Conservation (phyloP, 768 basidiomycete genomes). For the Cyclocybe aegerita region DNA sequence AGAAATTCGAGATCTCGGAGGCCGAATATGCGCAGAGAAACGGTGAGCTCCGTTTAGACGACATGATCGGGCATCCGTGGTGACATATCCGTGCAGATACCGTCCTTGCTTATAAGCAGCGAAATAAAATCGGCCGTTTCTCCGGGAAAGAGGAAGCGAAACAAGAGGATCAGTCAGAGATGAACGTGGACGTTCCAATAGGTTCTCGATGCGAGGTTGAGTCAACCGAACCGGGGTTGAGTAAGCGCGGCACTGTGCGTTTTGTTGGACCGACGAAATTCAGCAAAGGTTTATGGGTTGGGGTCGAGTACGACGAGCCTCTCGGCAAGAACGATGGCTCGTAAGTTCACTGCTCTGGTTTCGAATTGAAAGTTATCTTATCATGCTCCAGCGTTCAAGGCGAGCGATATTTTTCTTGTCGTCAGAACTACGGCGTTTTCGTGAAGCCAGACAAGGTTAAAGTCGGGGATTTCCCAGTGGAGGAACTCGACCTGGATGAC, state of each 20-base stretch:
- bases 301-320: slow-evolving; percentile 94
- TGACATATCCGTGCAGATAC: slow-evolving; percentile 54
- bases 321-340: slow-evolving; percentile 94
- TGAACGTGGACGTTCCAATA: slow-evolving; percentile 50
- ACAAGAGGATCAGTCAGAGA: slow-evolving; percentile 18
- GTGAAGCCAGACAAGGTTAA: slow-evolving; percentile 80
- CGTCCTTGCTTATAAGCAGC: slow-evolving; percentile 86
- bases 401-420: slow-evolving; percentile 81
- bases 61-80: background rate
- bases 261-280: slow-evolving; percentile 84
- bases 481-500: slow-evolving; percentile 71
- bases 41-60: slow-evolving; percentile 47
- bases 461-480: slow-evolving; percentile 85
- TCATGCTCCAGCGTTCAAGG: slow-evolving; percentile 67
- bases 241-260: slow-evolving; percentile 81
- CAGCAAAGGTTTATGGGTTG: slow-evolving; percentile 79
- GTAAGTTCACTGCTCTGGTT: slow-evolving; percentile 48
- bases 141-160: slow-evolving; percentile 47
- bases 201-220: slow-evolving; percentile 86
- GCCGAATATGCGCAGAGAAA: slow-evolving; percentile 78
- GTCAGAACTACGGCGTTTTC: slow-evolving; percentile 78
- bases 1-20: slow-evolving; percentile 88
- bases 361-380: slow-evolving; percentile 3
- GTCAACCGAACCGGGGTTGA: slow-evolving; percentile 62
- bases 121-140: slow-evolving; percentile 86